Evolutionary conservation across 2,329 filamentous ascomycete species (phyloP), one percentile per base, ranked within the genome.

Genomic region (Claviceps cyperi): DNA sequence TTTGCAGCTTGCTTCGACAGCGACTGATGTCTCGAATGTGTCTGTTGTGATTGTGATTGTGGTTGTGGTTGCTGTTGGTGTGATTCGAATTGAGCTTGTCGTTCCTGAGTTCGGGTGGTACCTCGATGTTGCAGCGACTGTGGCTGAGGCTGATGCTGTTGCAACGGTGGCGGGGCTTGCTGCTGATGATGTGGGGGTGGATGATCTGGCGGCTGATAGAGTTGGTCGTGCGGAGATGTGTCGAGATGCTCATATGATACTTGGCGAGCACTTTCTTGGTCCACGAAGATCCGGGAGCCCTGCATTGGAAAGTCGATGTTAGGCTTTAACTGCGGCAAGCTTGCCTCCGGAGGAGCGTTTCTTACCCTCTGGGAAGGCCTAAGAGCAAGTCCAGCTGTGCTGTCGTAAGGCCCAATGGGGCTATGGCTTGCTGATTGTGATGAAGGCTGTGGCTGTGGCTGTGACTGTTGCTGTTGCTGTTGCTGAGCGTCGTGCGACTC

Each of bases 331-430:
- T 59, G 52, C 52, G 67, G 62, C 54, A 65, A 57, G 54, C 62
- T 66, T 37, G 71, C 72, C 59, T 69, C 69, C 55, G 73, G 56
- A 57, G 69, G 67, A 50, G 63, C 63, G 54, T 73, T 70, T 70
- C 74, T 75, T 61, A 74, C 66, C 59, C 77, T 71, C 67, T 78
- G 80, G 43, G 79, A 82, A 35, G 73, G 69, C 56, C 75, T 69
- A 55, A 77, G 77, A 55, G 64, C 69, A 46, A 80, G 63, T 47
- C 71, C 70, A 46, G 64, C 56, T 52, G 67, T 68, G 58, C 73
- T 75, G 59, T 75, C 73, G 69, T 76, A 74, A 49, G 67, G 61
- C 53, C 50, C 66, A 61, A 53, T 58, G 52, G 36, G 55, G 56
- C 47, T 55, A 53, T 57, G 58, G 56, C 49, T 48, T 4, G 51